These are phyloP conservation scores for Penicillium sp. DNA, from an alignment of 2,329 filamentous ascomycete species.

Conservation along the genomic window DNA sequence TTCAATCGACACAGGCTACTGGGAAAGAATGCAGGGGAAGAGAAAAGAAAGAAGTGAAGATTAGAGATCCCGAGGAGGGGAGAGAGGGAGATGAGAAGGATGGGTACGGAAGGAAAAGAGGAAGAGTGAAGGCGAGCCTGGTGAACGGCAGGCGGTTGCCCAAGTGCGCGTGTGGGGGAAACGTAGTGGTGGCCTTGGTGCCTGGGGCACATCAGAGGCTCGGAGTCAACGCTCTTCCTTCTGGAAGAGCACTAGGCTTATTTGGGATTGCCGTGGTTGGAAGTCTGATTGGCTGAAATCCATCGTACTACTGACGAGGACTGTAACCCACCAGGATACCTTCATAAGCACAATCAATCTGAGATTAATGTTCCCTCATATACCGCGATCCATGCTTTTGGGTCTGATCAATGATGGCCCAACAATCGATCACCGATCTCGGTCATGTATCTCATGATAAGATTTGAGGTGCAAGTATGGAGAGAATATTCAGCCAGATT, in stretches of 20 bases:
- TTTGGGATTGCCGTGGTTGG: neutral
- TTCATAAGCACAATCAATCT: too few species aligned
- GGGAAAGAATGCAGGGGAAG: slow-evolving; percentile 25
- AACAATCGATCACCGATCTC: too few species aligned
- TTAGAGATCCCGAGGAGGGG: slow-evolving; percentile 12
- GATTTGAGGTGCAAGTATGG: too few species aligned
- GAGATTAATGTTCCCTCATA: too few species aligned
- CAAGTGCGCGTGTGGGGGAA: slow-evolving; percentile 19
- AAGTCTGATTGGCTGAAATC: neutral
- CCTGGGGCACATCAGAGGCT: slow-evolving; percentile 7
- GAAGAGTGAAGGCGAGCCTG: slow-evolving; percentile 13
- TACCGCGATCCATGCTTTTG: too few species aligned
- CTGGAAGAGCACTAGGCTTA: neutral
- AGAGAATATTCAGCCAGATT: too few species aligned
- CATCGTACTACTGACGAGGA: too few species aligned
- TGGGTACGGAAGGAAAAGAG: slow-evolving; percentile 16
- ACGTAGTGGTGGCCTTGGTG: slow-evolving; percentile 1
- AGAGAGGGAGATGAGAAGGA: slow-evolving; percentile 13
- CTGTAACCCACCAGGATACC: too few species aligned
- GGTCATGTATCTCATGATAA: too few species aligned
- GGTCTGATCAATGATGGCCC: too few species aligned
- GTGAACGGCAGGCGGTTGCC: too few species aligned
- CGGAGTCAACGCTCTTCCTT: neutral
- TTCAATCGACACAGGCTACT: slow-evolving; percentile 21
- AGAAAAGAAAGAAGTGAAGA: slow-evolving; percentile 26